These are phyloP conservation scores for Quercus alba DNA, from an alignment of 306 rosid genomes.

Conservation along the genomic window DNA sequence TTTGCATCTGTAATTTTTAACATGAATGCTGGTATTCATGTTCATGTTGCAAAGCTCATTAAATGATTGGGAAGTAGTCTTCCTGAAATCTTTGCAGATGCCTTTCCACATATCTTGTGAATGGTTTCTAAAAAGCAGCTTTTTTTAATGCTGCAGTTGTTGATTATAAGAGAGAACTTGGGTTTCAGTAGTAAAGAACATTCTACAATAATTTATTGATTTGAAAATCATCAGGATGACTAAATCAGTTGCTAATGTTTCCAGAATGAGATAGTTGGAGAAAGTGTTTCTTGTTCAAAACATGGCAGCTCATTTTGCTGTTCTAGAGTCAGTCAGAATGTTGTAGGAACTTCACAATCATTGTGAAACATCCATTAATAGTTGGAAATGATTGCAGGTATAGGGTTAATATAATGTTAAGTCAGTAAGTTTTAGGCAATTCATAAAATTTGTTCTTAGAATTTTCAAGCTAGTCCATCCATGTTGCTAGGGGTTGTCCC, in stretches of 20 bases:
- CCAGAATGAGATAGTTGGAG: not conserved
- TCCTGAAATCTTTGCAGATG: not conserved
- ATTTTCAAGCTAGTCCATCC: slow-evolving; percentile 3
- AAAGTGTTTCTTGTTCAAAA: not conserved
- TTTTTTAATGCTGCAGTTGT: not conserved
- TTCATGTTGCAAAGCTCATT: not conserved
- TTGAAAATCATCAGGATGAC: not conserved
- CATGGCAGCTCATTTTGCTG: not conserved
- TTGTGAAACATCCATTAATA: not conserved
- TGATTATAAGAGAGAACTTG: not conserved
- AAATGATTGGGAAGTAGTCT: not conserved
- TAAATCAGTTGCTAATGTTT: not conserved
- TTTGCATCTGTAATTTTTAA: not conserved
- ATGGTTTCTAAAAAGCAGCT: not conserved
- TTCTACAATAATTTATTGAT: not conserved
- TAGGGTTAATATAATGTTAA: not conserved
- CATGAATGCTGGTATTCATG: not conserved
- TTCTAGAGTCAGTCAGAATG: not conserved
- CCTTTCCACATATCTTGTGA: not conserved
- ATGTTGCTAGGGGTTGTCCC: slow-evolving; percentile 1
- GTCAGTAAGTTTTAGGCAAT: not conserved
- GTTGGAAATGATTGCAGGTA: not conserved
- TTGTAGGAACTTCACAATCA: not conserved
- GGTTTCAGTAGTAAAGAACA: not conserved
- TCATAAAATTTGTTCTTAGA: not conserved